Conservation (phyloP, 129 eudicot genomes). For the Flaveria linearis region DNA sequence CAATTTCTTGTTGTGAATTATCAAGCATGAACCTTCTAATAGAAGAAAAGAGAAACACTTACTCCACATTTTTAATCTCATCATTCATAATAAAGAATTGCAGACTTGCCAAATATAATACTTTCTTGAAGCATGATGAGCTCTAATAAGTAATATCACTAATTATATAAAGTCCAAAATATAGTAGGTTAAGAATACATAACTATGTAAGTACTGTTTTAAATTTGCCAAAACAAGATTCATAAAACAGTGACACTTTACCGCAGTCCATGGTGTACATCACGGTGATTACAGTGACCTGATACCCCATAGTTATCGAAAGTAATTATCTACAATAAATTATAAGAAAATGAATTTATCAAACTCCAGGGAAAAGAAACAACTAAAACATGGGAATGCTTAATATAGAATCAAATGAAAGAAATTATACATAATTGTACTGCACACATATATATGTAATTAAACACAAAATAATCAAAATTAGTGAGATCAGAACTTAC, state of each 20-base stretch:
- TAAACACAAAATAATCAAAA: not conserved
- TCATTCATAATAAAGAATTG: not conserved
- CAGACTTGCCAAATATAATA: not conserved
- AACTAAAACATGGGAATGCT: slow-evolving; percentile 2
- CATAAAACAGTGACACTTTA: slow-evolving; percentile 37
- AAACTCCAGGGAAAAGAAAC: not conserved
- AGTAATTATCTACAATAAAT: slow-evolving; percentile 62
- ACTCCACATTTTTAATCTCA: slow-evolving; percentile 2
- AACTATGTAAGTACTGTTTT: not conserved
- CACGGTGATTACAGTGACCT: slow-evolving; percentile 91
- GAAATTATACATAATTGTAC: not conserved
- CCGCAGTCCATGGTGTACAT: slow-evolving; percentile 76
- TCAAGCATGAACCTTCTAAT: slow-evolving; percentile 58
- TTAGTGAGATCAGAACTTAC: slow-evolving; percentile 40
- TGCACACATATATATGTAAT: not conserved
- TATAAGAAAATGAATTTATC: slow-evolving; percentile 10
- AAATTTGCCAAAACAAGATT: not conserved
- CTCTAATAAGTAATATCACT: not conserved
- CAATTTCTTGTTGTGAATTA: slow-evolving; percentile 41
- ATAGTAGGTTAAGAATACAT: not conserved
- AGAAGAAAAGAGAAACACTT: slow-evolving; percentile 8
- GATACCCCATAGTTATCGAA: slow-evolving; percentile 89
- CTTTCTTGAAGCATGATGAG: slow-evolving; percentile 14
- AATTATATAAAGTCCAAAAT: not conserved
- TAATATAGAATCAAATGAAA: not conserved